Evolutionary conservation across 352 stramenopile genomes (phyloP), one percentile per base, ranked within the genome.

Genomic region (Albugo laibachii): DNA sequence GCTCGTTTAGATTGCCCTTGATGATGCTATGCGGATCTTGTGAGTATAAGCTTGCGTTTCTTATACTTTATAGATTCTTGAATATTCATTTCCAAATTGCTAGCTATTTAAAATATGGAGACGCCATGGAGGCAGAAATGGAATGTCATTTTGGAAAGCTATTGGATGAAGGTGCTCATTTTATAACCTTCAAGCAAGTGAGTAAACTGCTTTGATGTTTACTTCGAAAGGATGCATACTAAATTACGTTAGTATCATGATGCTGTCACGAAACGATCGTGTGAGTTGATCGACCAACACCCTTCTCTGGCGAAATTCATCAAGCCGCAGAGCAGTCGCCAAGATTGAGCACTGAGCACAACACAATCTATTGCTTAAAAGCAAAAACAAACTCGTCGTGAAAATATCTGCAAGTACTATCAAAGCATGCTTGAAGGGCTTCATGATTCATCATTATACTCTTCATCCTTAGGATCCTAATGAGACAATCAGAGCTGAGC

Each of bases 121-220:
- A 78, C 42, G 57, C 54, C n/a, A 83, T 88, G 69, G 72, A 88
- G 50, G 61, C 66, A 16, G 72, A 88, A 48, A 85, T 85, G 75
- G 61, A 83, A 47, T 54, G 58, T 10, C 69, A 83, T 43, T 88
- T 88, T 49, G 63, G 64, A 45, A 69, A 68, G 36, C 54, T 77
- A 38, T 58, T 82, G 3, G 59, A 76, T 49, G 62, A 82, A 57
- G 75, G 69, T 34, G 60, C 58, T 11, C 67, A 83, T 45, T 65
- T 69, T 19, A 73, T 85, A 39, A 65, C 62, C 4, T 88, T 85
- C 19, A 42, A 45, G 2, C 62, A 83, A 64, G 71, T 83, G 47
- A 8, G 39, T 19, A 15, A 27, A 13, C 4, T 38, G 20, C 34
- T 57, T 31, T 18, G 21, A 12, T 15, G 39, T 48, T 11, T 53